phyloP scores from a whole-genome alignment of 768 basidiomycete species.

The Amyloporia xantha region DNA sequence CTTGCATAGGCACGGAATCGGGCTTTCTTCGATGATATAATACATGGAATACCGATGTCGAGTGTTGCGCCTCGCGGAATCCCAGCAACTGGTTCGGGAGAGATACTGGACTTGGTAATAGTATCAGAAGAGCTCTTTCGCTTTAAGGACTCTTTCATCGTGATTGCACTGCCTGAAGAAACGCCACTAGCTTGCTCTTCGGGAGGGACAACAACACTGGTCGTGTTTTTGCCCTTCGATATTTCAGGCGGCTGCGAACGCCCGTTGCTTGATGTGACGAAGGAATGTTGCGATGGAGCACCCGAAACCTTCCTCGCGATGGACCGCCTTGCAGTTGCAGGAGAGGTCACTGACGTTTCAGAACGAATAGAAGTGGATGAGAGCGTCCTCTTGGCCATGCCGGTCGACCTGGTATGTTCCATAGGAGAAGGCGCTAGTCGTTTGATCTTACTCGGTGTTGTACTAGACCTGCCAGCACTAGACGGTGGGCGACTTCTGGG shows the following conservation, averaged over 20 bases:
- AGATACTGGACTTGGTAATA: slow-evolving; percentile 18
- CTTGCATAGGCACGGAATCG: slow-evolving; percentile 83
- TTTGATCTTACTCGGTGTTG: slow-evolving; percentile 14
- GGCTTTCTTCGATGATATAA: slow-evolving; percentile 76
- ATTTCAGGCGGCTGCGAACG: slow-evolving; percentile 7
- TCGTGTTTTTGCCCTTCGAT: slow-evolving; percentile 13
- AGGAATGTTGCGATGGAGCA: slow-evolving; percentile 2
- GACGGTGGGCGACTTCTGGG: slow-evolving; percentile 19
- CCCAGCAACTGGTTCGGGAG: slow-evolving; percentile 2
- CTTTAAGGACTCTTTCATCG: slow-evolving; percentile 25
- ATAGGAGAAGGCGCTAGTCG: slow-evolving; percentile 14
- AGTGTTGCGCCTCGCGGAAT: slow-evolving; percentile 62
- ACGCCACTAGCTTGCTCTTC: slow-evolving; percentile 19
- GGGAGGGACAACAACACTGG: slow-evolving; percentile 7
- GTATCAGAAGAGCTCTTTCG: slow-evolving; percentile 34
- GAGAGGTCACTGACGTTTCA: slow-evolving; percentile 20
- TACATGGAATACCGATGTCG: slow-evolving; percentile 85
- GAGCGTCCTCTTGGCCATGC: slow-evolving; percentile 16
- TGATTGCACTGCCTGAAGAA: slow-evolving; percentile 23
- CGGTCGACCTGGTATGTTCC: slow-evolving; percentile 12
- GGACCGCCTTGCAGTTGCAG: slow-evolving; percentile 13
- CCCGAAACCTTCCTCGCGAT: slow-evolving; percentile 9
- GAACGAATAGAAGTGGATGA: slow-evolving; percentile 26
- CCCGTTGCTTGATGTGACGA: slow-evolving; percentile 7
- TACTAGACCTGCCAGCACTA: slow-evolving; percentile 16